Base-by-base conservation (phyloP, 1,284 basidiomycete species). In the Boletus smithii region DNA sequence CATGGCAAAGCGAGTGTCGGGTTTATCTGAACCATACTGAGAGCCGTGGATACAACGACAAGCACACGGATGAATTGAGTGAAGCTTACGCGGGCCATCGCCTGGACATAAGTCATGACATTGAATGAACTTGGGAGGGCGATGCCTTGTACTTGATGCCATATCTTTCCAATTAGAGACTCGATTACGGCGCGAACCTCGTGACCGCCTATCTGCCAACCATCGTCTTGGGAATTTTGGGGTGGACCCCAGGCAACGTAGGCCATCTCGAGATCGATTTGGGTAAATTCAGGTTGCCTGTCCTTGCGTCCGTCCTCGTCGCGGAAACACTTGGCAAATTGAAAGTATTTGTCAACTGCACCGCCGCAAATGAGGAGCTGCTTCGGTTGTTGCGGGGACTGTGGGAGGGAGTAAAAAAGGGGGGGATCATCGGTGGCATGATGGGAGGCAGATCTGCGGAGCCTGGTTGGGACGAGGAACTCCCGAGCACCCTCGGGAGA, bases 331-430 rank as follows among this genome's bases (percentile, higher is more conserved):
- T 83, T 82, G 13, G 95, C 95, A 48, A 97, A 77, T 68, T 97
- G 94, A 69, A 85, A 97, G 69, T 97, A 97, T 54, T 79, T 82
- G 62, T 93, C 89, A 5, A 95, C 79, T 1, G 80, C 85, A n/a
- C 93, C 95, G 4, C 92, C 95, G 48, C 87, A 88, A 39, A 97
- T 88, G 46, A 97, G 77, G 4, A 97, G 77, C 67, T 97, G 94
- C 68, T 97, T 97, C 1, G 93, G 91, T 69, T 97, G 94, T 66
- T 97, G 95, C 2, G 94, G 95, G 0, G 92, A 95, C 70, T 97
- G 94, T 11, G 91, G 87, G 35, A 97, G 78, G 0, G 94, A 91
- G 65, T 94, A 97, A 67, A 95, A 97, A 23, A 77, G 72, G 3
- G 93, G 82, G 38, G 32, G 16, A 38, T 51, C n/a, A n/a, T n/a